Base-by-base conservation (phyloP, 805 yeast genomes). In the Middelhovenomyces tepae region DNA sequence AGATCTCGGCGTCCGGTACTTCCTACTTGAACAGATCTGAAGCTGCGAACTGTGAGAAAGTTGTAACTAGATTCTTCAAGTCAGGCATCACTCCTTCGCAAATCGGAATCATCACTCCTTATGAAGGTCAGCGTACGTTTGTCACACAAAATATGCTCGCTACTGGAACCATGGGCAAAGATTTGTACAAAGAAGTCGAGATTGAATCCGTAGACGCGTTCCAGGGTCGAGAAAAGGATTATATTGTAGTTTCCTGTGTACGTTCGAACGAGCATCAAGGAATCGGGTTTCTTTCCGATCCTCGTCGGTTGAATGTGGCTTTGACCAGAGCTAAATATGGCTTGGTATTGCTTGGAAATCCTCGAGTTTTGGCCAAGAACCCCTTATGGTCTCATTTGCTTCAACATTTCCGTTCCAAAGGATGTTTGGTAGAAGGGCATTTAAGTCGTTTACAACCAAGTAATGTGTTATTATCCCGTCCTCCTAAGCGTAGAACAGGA, bases 131-230 rank as follows among this genome's bases (percentile, higher is more conserved):
- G 59, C 64, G 95, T 40, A 82, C 87, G 0, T 86, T 78, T 51
- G 62, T 87, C 32, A 69, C 75, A 7, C 86, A 78, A 49, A 81
- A 81, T 54, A 74, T 87, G 84, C 71, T 72, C 46, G 56, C 75
- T 64, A 77, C 76, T 46, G 81, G 87, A 19, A 59, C 83, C 0
- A 51, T 78, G 51, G 79, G 76, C 34, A 72, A 73, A 43, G 77
- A 75, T 1, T 56, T 71, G 21, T 84, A 84, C 52, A 55, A 65
- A 31, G 75, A 72, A 33, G 80, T 87, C 29, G 96, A 87, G 58
- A 86, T 87, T 18, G 85, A 91, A 5, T 81, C 93, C n/a, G 80
- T 85, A n/a, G 95, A 85, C 56, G 91, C 95, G 1, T 85, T 85
- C 61, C 95, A 85, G 57, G 95, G 95, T 19, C 67, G 94, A 46